Conservation (phyloP, 345 rosid species). For the Melaleuca alternifolia region DNA sequence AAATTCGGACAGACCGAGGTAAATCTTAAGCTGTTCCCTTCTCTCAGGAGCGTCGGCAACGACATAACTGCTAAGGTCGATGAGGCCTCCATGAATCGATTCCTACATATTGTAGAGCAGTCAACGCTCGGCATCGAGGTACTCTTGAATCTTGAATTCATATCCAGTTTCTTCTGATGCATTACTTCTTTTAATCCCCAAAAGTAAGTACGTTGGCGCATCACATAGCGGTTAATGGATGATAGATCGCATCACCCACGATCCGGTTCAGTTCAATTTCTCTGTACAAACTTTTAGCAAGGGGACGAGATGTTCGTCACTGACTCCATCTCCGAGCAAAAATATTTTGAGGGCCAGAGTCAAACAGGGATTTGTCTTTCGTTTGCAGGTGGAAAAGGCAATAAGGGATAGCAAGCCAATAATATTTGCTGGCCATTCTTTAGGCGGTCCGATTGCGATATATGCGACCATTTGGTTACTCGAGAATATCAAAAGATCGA, state of each 20-base stretch:
- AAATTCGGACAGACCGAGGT: conserved; percentile 43
- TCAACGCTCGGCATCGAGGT: conserved; percentile 31
- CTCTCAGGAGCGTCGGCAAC: conserved; percentile 47
- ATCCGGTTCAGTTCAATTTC: background rate
- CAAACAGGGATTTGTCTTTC: background rate
- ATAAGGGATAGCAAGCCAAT: conserved; percentile 22
- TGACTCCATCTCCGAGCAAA: background rate
- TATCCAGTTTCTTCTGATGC: background rate
- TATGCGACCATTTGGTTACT: conserved; percentile 58
- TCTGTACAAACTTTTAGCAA: background rate
- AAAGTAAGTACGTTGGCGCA: background rate
- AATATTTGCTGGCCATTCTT: conserved; percentile 79
- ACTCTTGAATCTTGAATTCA: background rate
- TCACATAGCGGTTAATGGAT: background rate
- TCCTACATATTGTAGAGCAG: conserved; percentile 5
- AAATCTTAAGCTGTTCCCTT: conserved; percentile 31
- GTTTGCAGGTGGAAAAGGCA: conserved; percentile 38
- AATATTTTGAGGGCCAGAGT: background rate
- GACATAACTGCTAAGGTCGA: conserved; percentile 42
- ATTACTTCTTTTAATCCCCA: background rate
- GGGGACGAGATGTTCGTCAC: background rate
- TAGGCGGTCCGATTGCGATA: conserved; percentile 71
- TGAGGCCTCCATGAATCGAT: conserved; percentile 38
- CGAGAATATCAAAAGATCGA: conserved; percentile 13
- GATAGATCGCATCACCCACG: background rate